These are phyloP conservation scores for Adansonia digitata DNA, from an alignment of 345 rosid species.

Conservation along the genomic window DNA sequence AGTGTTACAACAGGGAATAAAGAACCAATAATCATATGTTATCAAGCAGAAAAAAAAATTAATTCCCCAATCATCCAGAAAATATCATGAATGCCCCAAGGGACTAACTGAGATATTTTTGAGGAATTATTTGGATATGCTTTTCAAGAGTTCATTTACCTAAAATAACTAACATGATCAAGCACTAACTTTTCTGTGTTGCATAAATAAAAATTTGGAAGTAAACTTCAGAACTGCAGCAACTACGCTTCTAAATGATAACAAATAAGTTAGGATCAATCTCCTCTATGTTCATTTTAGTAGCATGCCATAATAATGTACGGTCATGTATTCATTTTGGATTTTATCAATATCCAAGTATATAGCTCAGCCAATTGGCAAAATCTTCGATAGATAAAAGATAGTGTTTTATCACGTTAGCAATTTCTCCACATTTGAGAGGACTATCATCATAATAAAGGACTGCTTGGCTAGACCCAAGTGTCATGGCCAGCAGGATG, in stretches of 20 bases:
- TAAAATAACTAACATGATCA: not conserved
- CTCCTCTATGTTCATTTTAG: not conserved
- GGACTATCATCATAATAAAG: not conserved
- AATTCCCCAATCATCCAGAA: not conserved
- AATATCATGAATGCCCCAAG: not conserved
- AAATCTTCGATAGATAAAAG: not conserved
- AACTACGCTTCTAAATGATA: not conserved
- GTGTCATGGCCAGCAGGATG: too few relatives aligned
- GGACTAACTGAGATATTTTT: not conserved
- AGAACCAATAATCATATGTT: not conserved
- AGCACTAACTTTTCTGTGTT: not conserved
- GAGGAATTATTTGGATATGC: not conserved
- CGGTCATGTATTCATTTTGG: not conserved
- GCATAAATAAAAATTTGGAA: not conserved
- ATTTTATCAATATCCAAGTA: not conserved
- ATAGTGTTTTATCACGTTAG: not conserved
- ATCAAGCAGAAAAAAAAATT: not conserved
- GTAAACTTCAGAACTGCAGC: not conserved
- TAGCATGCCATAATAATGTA: not conserved
- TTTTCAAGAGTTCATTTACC: not conserved
- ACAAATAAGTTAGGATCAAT: not conserved
- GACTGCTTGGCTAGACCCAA: not conserved
- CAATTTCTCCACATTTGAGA: not conserved
- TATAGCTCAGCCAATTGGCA: not conserved
- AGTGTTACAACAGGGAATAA: constrained; percentile 14